These are phyloP conservation scores for Trichoderma guizhouense DNA, from an alignment of 2,329 filamentous ascomycete species.

Conservation along the genomic window DNA sequence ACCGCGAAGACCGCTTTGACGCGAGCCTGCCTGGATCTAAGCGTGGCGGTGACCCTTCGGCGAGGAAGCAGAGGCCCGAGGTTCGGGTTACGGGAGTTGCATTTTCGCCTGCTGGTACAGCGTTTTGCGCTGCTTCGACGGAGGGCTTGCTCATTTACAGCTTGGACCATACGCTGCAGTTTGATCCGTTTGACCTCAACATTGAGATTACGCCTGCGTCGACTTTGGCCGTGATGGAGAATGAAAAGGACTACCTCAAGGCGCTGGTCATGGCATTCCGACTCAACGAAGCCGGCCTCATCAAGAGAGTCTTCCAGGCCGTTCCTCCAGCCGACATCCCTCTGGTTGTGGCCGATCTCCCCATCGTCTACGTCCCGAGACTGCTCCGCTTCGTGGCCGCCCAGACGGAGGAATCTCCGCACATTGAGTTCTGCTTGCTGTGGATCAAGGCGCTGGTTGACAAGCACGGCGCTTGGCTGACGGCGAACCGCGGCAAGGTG, in stretches of 20 bases:
- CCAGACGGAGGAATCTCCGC: conserved; percentile 84
- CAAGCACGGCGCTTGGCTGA: conserved; percentile 80
- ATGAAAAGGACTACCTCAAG: conserved; percentile 78
- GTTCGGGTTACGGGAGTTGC: conserved; percentile 80
- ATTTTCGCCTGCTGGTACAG: conserved; percentile 83
- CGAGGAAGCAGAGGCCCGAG: conserved; percentile 71
- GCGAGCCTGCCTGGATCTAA: conserved; percentile 78
- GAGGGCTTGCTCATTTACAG: conserved; percentile 94
- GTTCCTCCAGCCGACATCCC: conserved; percentile 72
- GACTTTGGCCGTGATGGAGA: conserved; percentile 65
- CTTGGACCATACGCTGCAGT: conserved; percentile 76
- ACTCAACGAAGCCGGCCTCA: conserved; percentile 78
- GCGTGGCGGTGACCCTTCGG: conserved; percentile 76
- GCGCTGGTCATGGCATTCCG: conserved; percentile 97
- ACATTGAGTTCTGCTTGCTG: conserved; percentile 89
- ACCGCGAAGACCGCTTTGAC: conserved; percentile 81
- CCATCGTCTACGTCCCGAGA: conserved; percentile 79
- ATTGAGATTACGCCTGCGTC: conserved; percentile 88
- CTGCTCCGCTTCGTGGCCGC: conserved; percentile 83
- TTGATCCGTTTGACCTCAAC: conserved; percentile 95
- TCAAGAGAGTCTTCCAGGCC: conserved; percentile 81
- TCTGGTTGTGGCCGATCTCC: conserved; percentile 75
- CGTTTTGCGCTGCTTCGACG: conserved; percentile 92
- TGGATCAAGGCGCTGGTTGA: conserved; percentile 86
- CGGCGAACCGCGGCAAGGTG: conserved; percentile 73